Evolutionary conservation across 495 filamentous ascomycete genomes (phyloP).

Genomic region (Letharia columbiana): DNA sequence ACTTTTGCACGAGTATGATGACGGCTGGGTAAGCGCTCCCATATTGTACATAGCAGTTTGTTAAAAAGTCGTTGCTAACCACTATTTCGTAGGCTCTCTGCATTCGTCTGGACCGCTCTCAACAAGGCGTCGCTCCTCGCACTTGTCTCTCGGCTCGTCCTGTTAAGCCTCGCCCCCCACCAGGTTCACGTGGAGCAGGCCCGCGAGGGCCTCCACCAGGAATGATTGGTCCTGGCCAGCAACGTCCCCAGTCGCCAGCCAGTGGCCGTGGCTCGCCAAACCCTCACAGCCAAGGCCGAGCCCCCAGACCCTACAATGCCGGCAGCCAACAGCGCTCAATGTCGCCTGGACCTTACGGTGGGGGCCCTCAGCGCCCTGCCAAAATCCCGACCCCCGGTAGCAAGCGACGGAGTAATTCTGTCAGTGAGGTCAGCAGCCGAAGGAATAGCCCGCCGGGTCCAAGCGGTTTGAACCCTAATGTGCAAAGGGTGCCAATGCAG

Average conservation of each 20-base stretch:
- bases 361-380: conserved; percentile 38
- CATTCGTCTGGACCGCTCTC: conserved; percentile 76
- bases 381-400: conserved; percentile 35
- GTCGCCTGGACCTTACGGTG: conserved; percentile 47
- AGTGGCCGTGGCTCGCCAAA: conserved; percentile 34
- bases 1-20: conserved; percentile 92
- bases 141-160: conserved; percentile 89
- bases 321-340: conserved; percentile 37
- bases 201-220: conserved; percentile 41
- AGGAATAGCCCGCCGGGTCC: conserved; percentile 47
- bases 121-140: conserved; percentile 86
- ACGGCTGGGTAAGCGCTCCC: conserved; percentile 76
- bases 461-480: conserved; percentile 52
- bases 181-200: conserved; percentile 34
- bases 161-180: conserved; percentile 72
- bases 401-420: conserved; percentile 45
- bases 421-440: conserved; percentile 37
- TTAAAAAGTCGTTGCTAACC: conserved; percentile 7
- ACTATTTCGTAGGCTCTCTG: conserved; percentile 62
- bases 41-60: background rate
- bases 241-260: conserved; percentile 40
- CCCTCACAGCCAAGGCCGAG: conserved; percentile 30
- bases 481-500: conserved; percentile 27
- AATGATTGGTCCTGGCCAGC: conserved; percentile 44
- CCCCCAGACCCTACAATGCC: conserved; percentile 40